Conservation (phyloP, 2,329 filamentous ascomycete species). For the Diaporthe amygdali region DNA sequence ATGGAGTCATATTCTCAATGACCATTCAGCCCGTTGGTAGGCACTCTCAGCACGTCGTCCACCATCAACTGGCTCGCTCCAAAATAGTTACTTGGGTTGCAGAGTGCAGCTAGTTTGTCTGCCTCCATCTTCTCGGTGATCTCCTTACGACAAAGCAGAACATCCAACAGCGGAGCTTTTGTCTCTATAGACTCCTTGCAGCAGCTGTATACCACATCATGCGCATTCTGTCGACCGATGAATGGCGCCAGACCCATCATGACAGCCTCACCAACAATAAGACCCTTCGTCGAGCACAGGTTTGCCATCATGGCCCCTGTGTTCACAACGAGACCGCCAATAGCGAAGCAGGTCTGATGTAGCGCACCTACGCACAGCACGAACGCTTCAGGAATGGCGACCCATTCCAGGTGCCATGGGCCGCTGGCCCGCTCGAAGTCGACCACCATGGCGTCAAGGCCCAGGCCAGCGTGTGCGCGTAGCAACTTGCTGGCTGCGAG, state of each 20-base stretch:
- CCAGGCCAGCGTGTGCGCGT: slow-evolving; percentile 55
- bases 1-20: neutral
- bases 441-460: slow-evolving; percentile 60
- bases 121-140: slow-evolving; percentile 45
- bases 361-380: slow-evolving; percentile 57
- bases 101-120: slow-evolving; percentile 21
- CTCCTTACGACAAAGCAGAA: slow-evolving; percentile 42
- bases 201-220: slow-evolving; percentile 61
- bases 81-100: slow-evolving; percentile 47
- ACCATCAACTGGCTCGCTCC: slow-evolving; percentile 36
- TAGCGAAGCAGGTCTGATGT: slow-evolving; percentile 58
- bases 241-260: slow-evolving; percentile 64
- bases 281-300: slow-evolving; percentile 53
- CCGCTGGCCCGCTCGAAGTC: slow-evolving; percentile 64
- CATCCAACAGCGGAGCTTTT: slow-evolving; percentile 47
- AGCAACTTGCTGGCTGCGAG: slow-evolving; percentile 59
- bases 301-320: slow-evolving; percentile 54
- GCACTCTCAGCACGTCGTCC: slow-evolving; percentile 29
- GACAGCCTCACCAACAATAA: slow-evolving; percentile 64
- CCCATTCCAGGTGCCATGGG: slow-evolving; percentile 65
- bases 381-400: slow-evolving; percentile 59
- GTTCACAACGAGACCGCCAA: slow-evolving; percentile 57
- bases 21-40: neutral
- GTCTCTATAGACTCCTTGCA: slow-evolving; percentile 47
- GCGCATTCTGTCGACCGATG: slow-evolving; percentile 56